Evolutionary conservation across 805 yeast genomes (phyloP), one percentile per base, ranked within the genome.

Genomic region (Metschnikowia henanensis): DNA sequence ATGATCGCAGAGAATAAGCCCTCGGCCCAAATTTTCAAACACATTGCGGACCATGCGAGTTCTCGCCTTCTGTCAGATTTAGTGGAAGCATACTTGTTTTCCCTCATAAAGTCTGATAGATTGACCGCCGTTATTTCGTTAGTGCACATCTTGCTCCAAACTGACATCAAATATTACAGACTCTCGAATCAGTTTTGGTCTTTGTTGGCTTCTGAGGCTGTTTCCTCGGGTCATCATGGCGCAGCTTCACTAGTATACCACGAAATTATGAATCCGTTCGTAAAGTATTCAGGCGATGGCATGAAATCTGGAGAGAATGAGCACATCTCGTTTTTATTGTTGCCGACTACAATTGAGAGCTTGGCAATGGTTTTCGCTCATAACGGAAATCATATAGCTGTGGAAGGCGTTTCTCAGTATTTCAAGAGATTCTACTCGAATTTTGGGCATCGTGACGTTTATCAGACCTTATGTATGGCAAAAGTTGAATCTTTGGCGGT

Each of bases 341-440:
- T 61, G 4, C 68, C 68, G 1, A 35, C 50, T 1, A 23, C 55
- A 1, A 37, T 71, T 3, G 62, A 59, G 33, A 46, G 47, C 7
- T 46, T 71, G 9, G 62, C 66, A 1, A 29, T 53, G 6, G 60
- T 69, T 6, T 70, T 66, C 41, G 53, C 54, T 13, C 59, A 56
- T 8, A 50, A 61, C 26, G 54, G 55, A 9, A 65, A 64, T 40
- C 49, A 56, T 1, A 43, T 46, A 7, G 53, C 64, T 29, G 52
- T 69, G 3, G 46, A 59, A 13, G 73, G 73, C 0, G 37, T 70
- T 16, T 36, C 60, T 1, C 51, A 46, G 13, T 71, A 71, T 46
- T 70, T 70, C 54, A 64, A 63, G 49, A 52, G 72, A 28, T 70
- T 61, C 45, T 71, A 66, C 52, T 69, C 73, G 1, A 59, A 60